phyloP scores from a whole-genome alignment of 805 yeast genomes.

The Groenewaldozyma salmanticensis region DNA sequence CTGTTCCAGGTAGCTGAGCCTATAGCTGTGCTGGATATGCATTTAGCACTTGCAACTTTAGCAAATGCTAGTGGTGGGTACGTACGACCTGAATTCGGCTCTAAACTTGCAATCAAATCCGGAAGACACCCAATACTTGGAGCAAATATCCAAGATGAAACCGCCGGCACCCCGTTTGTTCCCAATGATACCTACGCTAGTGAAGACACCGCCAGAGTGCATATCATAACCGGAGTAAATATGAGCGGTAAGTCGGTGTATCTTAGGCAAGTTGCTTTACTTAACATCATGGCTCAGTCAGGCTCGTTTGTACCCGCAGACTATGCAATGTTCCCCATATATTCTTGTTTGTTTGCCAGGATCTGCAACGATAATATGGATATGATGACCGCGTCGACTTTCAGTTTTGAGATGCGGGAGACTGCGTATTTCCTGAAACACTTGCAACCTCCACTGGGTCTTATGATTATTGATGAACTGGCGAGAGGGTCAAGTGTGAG shows the following conservation, averaged over 20 bases:
- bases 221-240: conserved; percentile 75
- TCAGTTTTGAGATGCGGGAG: conserved; percentile 89
- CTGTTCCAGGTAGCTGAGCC: not conserved
- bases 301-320: conserved; percentile 71
- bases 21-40: not conserved
- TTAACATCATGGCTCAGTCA: conserved; percentile 63
- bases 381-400: conserved; percentile 70
- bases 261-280: conserved; percentile 62
- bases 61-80: not conserved
- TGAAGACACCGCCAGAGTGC: conserved; percentile 37
- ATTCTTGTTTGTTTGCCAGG: conserved; percentile 45
- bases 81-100: not conserved
- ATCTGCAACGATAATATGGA: conserved; percentile 64
- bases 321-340: conserved; percentile 49
- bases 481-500: conserved; percentile 83
- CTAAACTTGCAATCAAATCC: not conserved
- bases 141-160: not conserved
- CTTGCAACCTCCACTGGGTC: conserved; percentile 50
- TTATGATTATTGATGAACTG: conserved; percentile 77
- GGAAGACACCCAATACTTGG: not conserved
- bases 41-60: not conserved
- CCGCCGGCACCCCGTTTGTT: not conserved
- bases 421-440: conserved; percentile 57
- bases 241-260: conserved; percentile 84
- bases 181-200: conserved; percentile 43